Conservation (phyloP, 345 rosid genomes). For the Arabidopsis suecica region DNA sequence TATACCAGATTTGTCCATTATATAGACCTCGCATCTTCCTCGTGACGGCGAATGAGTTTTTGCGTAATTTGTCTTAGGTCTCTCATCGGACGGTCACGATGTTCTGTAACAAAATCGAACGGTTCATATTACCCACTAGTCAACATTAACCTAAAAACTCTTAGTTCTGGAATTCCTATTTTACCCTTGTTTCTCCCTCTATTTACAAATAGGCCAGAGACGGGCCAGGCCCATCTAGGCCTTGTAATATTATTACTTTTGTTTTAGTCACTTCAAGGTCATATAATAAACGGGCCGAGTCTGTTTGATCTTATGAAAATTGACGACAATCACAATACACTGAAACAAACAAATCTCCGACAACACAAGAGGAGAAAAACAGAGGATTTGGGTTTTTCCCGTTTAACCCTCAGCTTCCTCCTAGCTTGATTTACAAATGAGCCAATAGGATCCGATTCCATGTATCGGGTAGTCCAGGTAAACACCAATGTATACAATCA, state of each 20-base stretch:
- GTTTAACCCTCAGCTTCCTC: constrained; percentile 14
- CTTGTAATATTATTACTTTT: neutral
- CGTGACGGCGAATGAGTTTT: constrained; percentile 42
- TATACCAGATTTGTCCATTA: neutral
- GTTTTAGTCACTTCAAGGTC: neutral
- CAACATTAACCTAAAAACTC: constrained; percentile 6
- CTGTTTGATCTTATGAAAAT: neutral
- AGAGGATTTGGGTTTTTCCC: constrained; percentile 24
- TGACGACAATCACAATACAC: constrained; percentile 11
- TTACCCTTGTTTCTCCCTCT: constrained; percentile 9
- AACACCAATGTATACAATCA: constrained; percentile 98
- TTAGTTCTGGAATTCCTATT: neutral
- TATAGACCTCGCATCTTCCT: constrained; percentile 21
- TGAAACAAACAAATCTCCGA: neutral
- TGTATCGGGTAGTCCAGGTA: constrained; percentile 91
- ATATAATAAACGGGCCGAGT: neutral
- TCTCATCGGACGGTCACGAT: constrained; percentile 35
- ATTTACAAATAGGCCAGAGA: neutral
- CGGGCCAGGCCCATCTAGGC: constrained; percentile 8
- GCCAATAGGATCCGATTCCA: constrained; percentile 87
- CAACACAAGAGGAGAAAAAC: neutral
- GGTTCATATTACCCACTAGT: neutral
- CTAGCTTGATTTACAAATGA: constrained; percentile 55
- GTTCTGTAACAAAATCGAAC: neutral
- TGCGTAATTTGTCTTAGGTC: neutral